Evolutionary conservation across 495 filamentous ascomycete species (phyloP), one percentile per base, ranked within the genome.

Genomic region (Ramalina peruviana): DNA sequence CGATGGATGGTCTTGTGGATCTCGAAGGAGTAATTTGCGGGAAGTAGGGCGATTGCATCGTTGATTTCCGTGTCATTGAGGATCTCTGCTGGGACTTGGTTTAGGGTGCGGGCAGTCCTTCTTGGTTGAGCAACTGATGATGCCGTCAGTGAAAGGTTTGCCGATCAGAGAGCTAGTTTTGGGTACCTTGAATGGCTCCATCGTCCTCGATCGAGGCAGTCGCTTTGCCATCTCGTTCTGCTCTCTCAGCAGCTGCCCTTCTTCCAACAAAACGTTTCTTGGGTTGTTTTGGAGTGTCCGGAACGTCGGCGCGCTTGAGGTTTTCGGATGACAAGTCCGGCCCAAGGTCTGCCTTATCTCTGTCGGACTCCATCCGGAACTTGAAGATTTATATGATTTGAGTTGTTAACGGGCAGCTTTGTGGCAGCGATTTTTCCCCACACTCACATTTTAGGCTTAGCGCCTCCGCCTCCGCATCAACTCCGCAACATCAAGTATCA

Each of bases 1-100:
- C 89, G 80, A 65, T 96, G 88, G 60, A 99, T 92, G 3, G 92
- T 97, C 65, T 99, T 97, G 60, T 84, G 92, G 46, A 99, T 88
- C 66, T 99, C 92, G 62, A 99, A 99, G 40, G 85, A 87, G 72
- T 97, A 99, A 70, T 99, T 97, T 16, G 78, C 66, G 3, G 92
- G 92, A 6, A 99, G 80, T 17, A 96, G 77, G 3, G 78, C 71
- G 42, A 97, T 89, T 3, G 92, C 92, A 15, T 78, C 83, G 66
- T 88, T 87, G 55, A 99, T 84, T n/a, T 84, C 86, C 39, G 79
- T 69, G 62, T 97, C 86, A 50, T 92, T 69, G 20, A 92, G 72
- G 54, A 99, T 96, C 49, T 87, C 83, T 2, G 79, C 66, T 1
- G 92, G 89, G 11, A 99, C 85, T 65, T 89, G 85, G 65, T 95